A percentile compares a stretch with the other conserved stretches of the same genome.
These are phyloP conservation scores for Penicillium sp. DNA, from an alignment of 2,329 filamentous ascomycete species.

Conservation along the genomic window DNA sequence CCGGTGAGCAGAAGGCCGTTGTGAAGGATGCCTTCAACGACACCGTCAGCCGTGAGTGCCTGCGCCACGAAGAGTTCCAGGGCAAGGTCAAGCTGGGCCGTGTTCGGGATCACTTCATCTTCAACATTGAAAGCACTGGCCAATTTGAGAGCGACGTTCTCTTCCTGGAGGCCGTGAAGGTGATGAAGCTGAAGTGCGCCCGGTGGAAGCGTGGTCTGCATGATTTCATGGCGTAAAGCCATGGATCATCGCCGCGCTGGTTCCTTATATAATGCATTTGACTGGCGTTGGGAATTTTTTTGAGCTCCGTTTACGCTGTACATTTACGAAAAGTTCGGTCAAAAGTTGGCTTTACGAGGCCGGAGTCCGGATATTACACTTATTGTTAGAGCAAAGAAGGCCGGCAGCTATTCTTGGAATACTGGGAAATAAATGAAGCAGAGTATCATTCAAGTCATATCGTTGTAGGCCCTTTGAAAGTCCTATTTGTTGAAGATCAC, in stretches of 20 bases:
- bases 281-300: conserved; percentile 39
- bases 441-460: conserved; percentile 6
- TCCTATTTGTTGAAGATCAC: conserved; percentile 45
- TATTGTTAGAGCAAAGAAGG: conserved; percentile 30
- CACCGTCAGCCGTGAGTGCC: conserved; percentile 87
- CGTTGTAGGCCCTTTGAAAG: not conserved
- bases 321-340: conserved; percentile 36
- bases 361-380: conserved; percentile 33
- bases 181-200: conserved; percentile 78
- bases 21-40: conserved; percentile 88
- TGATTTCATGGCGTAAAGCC: conserved; percentile 40
- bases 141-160: conserved; percentile 93
- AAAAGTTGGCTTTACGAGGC: conserved; percentile 31
- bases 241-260: conserved; percentile 7
- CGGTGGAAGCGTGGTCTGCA: conserved; percentile 46
- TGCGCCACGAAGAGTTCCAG: conserved; percentile 90
- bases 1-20: conserved; percentile 82
- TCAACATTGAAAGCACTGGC: conserved; percentile 88
- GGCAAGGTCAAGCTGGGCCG: conserved; percentile 92
- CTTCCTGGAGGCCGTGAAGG: conserved; percentile 83
- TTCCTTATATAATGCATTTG: conserved; percentile 36
- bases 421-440: conserved; percentile 12
- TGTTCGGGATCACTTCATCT: conserved; percentile 94
- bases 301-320: conserved; percentile 32
- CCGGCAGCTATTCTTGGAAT: conserved; percentile 23